A percentile compares a stretch with the other conserved stretches of the same genome.
These are phyloP conservation scores for Apiotrichum gracile DNA, from an alignment of 1,284 basidiomycete species.

Conservation along the genomic window DNA sequence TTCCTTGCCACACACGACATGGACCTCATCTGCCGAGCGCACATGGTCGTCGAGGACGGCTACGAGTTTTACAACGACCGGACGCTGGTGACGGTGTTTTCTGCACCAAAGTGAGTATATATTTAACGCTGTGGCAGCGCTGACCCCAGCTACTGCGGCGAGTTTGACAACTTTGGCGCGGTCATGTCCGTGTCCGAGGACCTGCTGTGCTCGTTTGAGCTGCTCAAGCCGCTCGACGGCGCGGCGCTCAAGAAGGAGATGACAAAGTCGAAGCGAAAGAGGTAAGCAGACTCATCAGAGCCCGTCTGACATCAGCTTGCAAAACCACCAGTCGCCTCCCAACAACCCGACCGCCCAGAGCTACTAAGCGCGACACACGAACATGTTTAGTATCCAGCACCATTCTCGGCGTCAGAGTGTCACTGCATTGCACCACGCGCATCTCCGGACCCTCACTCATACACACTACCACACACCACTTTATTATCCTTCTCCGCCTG, in stretches of 20 bases:
- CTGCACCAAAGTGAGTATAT: conserved; percentile 77
- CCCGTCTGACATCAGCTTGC: conserved; percentile 30
- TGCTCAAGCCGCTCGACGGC: conserved; percentile 92
- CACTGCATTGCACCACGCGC: conserved; percentile 6
- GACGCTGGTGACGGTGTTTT: conserved; percentile 96
- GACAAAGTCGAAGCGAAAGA: conserved; percentile 97
- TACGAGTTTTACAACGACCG: conserved; percentile 99
- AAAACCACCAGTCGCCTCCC: conserved; percentile 49
- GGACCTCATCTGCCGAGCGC: conserved; percentile 98
- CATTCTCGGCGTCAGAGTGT: conserved; percentile 3
- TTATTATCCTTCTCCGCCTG: too few relatives aligned
- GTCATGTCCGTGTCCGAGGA: conserved; percentile 89
- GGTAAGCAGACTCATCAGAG: conserved; percentile 50
- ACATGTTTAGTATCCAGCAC: background rate
- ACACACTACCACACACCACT: too few relatives aligned
- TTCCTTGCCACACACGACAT: conserved; percentile 79
- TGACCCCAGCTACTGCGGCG: conserved; percentile 43
- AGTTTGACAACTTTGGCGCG: conserved; percentile 87
- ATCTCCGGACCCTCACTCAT: too few relatives aligned
- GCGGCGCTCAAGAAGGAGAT: conserved; percentile 96
- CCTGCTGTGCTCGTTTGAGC: conserved; percentile 92
- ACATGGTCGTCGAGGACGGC: conserved; percentile 99
- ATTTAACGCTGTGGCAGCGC: background rate
- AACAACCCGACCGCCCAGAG: conserved; percentile 47
- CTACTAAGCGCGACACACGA: conserved; percentile 25